Conservation (phyloP, 2,329 filamentous ascomycete genomes). For the Capronia americana region DNA sequence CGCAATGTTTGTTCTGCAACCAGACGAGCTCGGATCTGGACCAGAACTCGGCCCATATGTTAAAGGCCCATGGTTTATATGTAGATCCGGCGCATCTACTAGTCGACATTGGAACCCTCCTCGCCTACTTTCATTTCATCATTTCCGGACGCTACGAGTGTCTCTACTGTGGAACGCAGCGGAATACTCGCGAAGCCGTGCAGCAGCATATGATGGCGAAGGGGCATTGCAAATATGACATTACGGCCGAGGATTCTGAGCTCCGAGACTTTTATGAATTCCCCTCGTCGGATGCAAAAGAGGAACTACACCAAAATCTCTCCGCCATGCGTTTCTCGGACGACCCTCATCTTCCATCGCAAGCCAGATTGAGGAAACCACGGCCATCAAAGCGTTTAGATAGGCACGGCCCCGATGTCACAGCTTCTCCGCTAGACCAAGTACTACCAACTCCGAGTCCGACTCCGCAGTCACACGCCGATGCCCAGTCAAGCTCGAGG, state of each 20-base stretch:
- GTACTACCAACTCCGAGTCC: not conserved
- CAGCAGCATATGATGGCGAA: conserved; percentile 61
- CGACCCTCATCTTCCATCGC: conserved; percentile 25
- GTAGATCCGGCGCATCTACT: conserved; percentile 49
- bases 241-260: conserved; percentile 47
- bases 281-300: conserved; percentile 27
- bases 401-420: conserved; percentile 8
- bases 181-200: conserved; percentile 52
- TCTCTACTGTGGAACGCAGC: conserved; percentile 56
- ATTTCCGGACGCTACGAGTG: conserved; percentile 59
- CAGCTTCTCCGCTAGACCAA: conserved; percentile 18
- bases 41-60: conserved; percentile 57
- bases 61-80: conserved; percentile 55
- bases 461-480: conserved; percentile 8
- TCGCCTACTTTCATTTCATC: conserved; percentile 58
- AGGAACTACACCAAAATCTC: conserved; percentile 21
- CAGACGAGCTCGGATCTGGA: conserved; percentile 43
- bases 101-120: conserved; percentile 56
- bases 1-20: conserved; percentile 55
- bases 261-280: conserved; percentile 53
- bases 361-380: conserved; percentile 26
- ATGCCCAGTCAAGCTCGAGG: conserved; percentile 21
- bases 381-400: conserved; percentile 21
- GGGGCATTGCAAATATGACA: conserved; percentile 56
- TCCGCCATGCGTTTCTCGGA: conserved; percentile 12